Base-by-base conservation (phyloP, 306 rosid species). In the Pyrus bretschneideri region DNA sequence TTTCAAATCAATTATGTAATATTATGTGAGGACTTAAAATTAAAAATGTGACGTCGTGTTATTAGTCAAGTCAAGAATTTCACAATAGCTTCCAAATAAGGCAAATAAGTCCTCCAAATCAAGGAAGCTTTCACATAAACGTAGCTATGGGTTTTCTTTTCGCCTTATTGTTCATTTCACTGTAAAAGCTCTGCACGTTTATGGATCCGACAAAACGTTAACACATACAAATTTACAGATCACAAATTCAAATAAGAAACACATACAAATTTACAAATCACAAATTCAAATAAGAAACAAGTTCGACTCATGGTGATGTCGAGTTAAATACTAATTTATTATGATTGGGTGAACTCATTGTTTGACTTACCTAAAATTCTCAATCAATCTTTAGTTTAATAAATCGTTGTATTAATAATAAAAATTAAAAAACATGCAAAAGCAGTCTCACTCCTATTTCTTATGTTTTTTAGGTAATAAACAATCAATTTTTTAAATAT, bases 161-260 rank as follows among this genome's bases (percentile, higher is more conserved):
- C 98, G 21, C 98, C 97, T 1, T 92, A 95, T 42, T 88, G 91
- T 77, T 95, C 99, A 75, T 95, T 95, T 97, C 99, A 95, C 58
- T 91, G 93, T 76, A 82, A 42, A 74, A 96, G 98, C 85, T 93
- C 96, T 0, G 96, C 85, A 96, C 91, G 86, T 96, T 96, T 51
- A 86, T 83, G 0, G 99, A 96, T 85, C 99, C 0, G 97, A 92
- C 9, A 96, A 91, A 64, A 96, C 98, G 58, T 93, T 96, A 21
- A 97, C 98, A 29, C 99, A 91, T 65, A 96, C 5, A 30, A 30
- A 77, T 18, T 35, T 22, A 83, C 77, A 61, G 2, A 83, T 52
- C 27, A 77, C 42, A 33, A 54, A 65, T 59, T 6, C 29, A 35
- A 30, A 64, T 9, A 17, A 58, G 9, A 42, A 67, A 25, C 54